Evolutionary conservation across 1,284 basidiomycete genomes (phyloP).

Genomic region (Ceratobasidium sp.): DNA sequence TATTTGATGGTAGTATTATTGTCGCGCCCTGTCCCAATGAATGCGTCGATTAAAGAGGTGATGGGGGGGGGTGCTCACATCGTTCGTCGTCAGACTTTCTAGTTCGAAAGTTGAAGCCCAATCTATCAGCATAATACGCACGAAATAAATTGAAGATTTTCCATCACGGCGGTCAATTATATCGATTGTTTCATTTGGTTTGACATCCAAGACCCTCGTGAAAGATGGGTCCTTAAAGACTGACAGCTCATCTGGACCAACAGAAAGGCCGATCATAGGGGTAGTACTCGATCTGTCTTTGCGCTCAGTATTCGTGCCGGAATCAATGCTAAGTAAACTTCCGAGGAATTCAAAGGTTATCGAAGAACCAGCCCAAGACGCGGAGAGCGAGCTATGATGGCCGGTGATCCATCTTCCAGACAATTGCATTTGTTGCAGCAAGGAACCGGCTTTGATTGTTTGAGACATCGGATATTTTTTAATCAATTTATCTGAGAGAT

Average conservation of each 20-base stretch:
- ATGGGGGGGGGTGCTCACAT: not conserved
- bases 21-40: not conserved
- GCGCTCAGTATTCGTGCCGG: not conserved
- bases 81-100: not conserved
- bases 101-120: not conserved
- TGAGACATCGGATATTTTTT: no score
- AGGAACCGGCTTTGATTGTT: not conserved
- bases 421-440: not conserved
- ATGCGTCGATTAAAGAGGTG: not conserved
- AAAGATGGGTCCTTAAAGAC: not conserved
- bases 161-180: not conserved
- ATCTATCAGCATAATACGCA: slow-evolving; percentile 18
- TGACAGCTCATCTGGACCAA: not conserved
- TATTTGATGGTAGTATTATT: not conserved
- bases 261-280: not conserved
- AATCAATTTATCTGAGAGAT: not conserved
- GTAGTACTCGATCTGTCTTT: not conserved
- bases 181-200: not conserved
- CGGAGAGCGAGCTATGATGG: not conserved
- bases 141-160: not conserved
- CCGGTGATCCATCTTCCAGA: slow-evolving; percentile 5
- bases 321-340: not conserved
- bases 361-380: slow-evolving; percentile 17
- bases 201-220: not conserved
- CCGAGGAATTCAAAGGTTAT: not conserved